A percentile compares a stretch with the other conserved stretches of the same genome.
phyloP scores from a whole-genome alignment of 306 rosid species.

The Cicer pinnatifidum region DNA sequence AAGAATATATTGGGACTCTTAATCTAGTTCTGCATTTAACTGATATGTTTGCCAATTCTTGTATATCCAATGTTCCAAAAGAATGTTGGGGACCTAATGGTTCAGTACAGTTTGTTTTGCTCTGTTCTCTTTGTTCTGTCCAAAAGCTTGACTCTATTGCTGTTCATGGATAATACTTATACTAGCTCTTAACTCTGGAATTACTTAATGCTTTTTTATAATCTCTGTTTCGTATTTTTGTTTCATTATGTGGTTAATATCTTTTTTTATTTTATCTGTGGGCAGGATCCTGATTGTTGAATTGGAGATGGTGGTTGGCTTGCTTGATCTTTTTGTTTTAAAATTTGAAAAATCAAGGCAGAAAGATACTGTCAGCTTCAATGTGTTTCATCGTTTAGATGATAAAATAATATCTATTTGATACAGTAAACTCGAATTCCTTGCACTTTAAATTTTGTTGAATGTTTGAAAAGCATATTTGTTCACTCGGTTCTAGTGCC shows the following conservation, averaged over 20 bases:
- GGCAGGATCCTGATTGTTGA: constrained; percentile 46
- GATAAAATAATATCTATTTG: constrained; percentile 53
- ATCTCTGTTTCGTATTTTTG: neutral
- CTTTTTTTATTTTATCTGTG: neutral
- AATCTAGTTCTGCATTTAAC: neutral
- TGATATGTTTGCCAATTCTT: neutral
- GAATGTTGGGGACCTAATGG: neutral
- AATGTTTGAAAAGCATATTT: constrained; percentile 27
- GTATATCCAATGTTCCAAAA: neutral
- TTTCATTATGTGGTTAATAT: constrained; percentile 33
- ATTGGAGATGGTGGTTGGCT: constrained; percentile 42
- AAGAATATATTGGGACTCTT: neutral
- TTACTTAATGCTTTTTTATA: constrained; percentile 14
- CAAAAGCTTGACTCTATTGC: neutral
- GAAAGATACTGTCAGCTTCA: constrained; percentile 47
- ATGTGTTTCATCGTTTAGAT: constrained; percentile 48
- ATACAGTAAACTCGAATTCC: constrained; percentile 33
- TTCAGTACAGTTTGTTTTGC: too few species aligned
- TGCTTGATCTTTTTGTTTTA: constrained; percentile 42
- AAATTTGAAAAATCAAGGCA: constrained; percentile 42
- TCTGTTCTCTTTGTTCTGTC: too few species aligned
- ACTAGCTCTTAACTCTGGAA: neutral
- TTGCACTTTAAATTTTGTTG: constrained; percentile 41
- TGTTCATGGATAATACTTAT: neutral
- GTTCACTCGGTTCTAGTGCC: constrained; percentile 6